These are phyloP conservation scores for Talaromyces pinophilus DNA, from an alignment of 2,329 filamentous ascomycete genomes.

Conservation along the genomic window DNA sequence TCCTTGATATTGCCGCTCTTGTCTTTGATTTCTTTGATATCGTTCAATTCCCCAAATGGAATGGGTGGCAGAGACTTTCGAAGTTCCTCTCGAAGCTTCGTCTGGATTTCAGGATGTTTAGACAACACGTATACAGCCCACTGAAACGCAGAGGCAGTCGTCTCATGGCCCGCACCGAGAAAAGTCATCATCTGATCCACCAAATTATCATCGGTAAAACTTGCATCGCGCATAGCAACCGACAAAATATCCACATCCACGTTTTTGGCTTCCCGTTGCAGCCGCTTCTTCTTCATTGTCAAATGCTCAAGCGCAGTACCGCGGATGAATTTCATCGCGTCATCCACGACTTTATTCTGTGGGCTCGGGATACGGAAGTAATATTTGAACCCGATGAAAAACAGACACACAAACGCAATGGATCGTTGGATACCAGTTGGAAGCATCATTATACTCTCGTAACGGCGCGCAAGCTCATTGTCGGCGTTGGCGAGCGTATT, in stretches of 20 bases:
- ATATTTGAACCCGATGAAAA: constrained; percentile 66
- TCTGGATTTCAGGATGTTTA: constrained; percentile 65
- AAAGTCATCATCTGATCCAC: constrained; percentile 90
- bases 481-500: constrained; percentile 62
- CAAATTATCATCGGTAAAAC: constrained; percentile 76
- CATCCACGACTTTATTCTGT: constrained; percentile 65
- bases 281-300: constrained; percentile 58
- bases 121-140: constrained; percentile 74
- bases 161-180: constrained; percentile 79
- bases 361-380: constrained; percentile 66
- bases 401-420: constrained; percentile 56
- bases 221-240: constrained; percentile 73
- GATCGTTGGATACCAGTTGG: constrained; percentile 38
- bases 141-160: constrained; percentile 72
- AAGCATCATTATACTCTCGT: constrained; percentile 31
- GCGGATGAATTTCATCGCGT: constrained; percentile 62
- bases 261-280: constrained; percentile 49
- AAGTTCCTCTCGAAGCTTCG: constrained; percentile 67
- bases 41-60: constrained; percentile 23
- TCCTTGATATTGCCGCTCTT: constrained; percentile 48
- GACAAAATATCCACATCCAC: constrained; percentile 70
- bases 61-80: constrained; percentile 60
- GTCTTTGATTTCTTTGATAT: constrained; percentile 55
- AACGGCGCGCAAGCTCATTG: constrained; percentile 56
- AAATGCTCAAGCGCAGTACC: constrained; percentile 69